Evolutionary conservation across 768 basidiomycete genomes (phyloP), one percentile per base, ranked within the genome.

Genomic region (Phlebiopsis gigantea): DNA sequence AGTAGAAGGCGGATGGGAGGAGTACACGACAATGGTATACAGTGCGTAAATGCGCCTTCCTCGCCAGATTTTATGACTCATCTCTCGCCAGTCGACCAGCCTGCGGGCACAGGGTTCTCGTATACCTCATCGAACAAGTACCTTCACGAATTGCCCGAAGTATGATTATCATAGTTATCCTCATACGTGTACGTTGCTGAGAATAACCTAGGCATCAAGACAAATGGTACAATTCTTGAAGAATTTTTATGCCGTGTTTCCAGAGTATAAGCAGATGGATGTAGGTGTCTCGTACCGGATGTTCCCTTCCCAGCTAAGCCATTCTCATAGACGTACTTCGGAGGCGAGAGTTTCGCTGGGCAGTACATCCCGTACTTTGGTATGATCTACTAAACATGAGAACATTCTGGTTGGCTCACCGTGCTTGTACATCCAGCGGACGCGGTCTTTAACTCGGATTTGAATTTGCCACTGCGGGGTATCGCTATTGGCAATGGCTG

Each of bases 331-430:
- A 97, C 95, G 5, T 99, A 95, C 71, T 73, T 99, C 4, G 90
- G 90, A 0, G 97, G 97, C 57, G 97, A 99, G 76, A 94, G 92
- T 59, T 99, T 85, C 69, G 97, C 95, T 25, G 97, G 97, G 22
- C 95, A 98, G 73, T 98, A 89, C 76, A 96, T 99, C 64, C 97
- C 97, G 4, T 96, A 92, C 70, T 94, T 94, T 64, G 92, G 92
- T 87, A 63, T 61, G 74, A 15, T 7, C 10, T n/a, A n/a, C n/a
- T n/a, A n/a, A n/a, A n/a, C n/a, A n/a, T n/a, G n/a, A n/a, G n/a
- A n/a, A n/a, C n/a, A n/a, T n/a, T n/a, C n/a, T n/a, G n/a, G n/a
- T n/a, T n/a, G n/a, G n/a, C n/a, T n/a, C n/a, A n/a, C n/a, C n/a
- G n/a, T n/a, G n/a, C n/a, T n/a, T n/a, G n/a, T n/a, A n/a, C n/a